Evolutionary conservation across 2,329 filamentous ascomycete species (phyloP).

Genomic region (Dothidotthia symphoricarpi): DNA sequence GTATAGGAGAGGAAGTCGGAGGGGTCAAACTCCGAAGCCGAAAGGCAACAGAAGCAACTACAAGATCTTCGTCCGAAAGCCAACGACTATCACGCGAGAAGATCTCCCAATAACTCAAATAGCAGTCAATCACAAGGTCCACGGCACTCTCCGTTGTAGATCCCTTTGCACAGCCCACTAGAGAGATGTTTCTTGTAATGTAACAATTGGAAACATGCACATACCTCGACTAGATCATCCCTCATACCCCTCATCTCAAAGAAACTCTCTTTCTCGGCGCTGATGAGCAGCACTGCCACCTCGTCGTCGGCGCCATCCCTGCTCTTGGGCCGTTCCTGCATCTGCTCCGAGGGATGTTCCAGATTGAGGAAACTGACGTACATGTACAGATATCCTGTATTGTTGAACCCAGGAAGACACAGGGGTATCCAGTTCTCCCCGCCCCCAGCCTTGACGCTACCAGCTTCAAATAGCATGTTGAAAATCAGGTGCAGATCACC

Average conservation of each 20-base stretch:
- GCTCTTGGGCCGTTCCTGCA: slow-evolving; percentile 42
- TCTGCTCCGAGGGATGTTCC: slow-evolving; percentile 47
- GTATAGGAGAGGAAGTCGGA: too few species aligned
- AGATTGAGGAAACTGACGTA: slow-evolving; percentile 92
- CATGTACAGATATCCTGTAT: slow-evolving; percentile 95
- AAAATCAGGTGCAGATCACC: slow-evolving; percentile 95
- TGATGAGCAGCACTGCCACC: slow-evolving; percentile 90
- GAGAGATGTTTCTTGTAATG: too few species aligned
- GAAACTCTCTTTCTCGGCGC: slow-evolving; percentile 88
- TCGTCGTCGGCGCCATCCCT: slow-evolving; percentile 58
- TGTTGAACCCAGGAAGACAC: slow-evolving; percentile 96
- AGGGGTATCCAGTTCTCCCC: slow-evolving; percentile 98
- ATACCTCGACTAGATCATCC: slow-evolving; percentile 57
- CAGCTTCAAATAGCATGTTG: slow-evolving; percentile 98
- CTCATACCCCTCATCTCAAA: slow-evolving; percentile 78
- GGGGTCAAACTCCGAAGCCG: too few species aligned
- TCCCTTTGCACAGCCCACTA: too few species aligned
- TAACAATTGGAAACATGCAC: slow-evolving; percentile 17
- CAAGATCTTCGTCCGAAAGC: too few species aligned
- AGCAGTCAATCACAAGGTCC: too few species aligned
- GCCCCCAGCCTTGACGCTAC: slow-evolving; percentile 84
- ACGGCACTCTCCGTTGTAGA: too few species aligned
- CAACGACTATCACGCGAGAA: too few species aligned
- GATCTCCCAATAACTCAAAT: too few species aligned
- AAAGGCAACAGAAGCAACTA: too few species aligned